These are phyloP conservation scores for Castanea mollissima DNA, from an alignment of 306 rosid species.

Conservation along the genomic window DNA sequence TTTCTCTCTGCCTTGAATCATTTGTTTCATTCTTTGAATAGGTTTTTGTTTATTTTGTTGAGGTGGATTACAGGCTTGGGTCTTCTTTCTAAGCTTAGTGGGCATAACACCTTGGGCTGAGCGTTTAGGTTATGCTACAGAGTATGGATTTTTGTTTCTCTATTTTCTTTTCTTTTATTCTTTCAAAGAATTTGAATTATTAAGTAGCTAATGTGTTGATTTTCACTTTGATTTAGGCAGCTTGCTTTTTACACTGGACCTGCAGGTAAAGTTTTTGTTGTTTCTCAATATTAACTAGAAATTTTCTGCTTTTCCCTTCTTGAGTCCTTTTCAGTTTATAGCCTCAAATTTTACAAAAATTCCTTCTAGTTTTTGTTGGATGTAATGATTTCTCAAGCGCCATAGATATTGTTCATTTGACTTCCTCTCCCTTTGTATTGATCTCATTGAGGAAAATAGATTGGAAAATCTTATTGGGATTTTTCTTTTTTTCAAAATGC, in stretches of 20 bases:
- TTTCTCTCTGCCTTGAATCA: background rate
- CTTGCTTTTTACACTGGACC: constrained; percentile 84
- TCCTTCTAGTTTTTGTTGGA: background rate
- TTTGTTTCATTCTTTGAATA: background rate
- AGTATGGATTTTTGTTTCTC: constrained; percentile 46
- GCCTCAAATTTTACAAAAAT: background rate
- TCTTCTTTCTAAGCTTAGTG: constrained; percentile 64
- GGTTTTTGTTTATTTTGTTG: constrained; percentile 23
- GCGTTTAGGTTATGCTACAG: constrained; percentile 90
- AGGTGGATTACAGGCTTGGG: constrained; percentile 67
- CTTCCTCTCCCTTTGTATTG: background rate
- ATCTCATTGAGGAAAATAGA: background rate
- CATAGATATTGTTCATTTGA: background rate
- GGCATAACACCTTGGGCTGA: constrained; percentile 80
- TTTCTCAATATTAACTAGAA: background rate
- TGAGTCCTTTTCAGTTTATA: background rate
- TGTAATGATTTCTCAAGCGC: background rate
- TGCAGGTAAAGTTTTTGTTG: constrained; percentile 49
- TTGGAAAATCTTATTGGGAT: background rate
- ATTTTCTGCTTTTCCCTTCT: background rate
- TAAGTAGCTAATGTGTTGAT: constrained; percentile 24
- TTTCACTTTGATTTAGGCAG: constrained; percentile 56
- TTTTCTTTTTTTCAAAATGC: background rate
- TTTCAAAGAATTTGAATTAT: background rate
- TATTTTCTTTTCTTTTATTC: background rate